Conservation (phyloP, 2,329 filamentous ascomycete species). For the Xylariaceae sp. region DNA sequence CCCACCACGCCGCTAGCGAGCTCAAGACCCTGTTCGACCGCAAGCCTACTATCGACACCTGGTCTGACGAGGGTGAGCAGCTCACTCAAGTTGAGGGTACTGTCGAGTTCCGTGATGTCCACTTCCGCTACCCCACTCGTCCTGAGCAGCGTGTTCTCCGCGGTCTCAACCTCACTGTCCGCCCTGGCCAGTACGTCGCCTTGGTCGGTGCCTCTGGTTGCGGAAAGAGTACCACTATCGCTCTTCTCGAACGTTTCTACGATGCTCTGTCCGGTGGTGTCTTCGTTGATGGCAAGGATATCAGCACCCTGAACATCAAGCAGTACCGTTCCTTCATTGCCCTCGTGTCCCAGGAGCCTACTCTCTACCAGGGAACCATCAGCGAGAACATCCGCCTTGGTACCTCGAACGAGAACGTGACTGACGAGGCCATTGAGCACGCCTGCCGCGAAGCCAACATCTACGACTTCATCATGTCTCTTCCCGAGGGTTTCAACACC, state of each 20-base stretch:
- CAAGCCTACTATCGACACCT: constrained; percentile 74
- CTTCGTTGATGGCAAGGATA: constrained; percentile 76
- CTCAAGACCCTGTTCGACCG: constrained; percentile 82
- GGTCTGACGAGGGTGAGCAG: constrained; percentile 63
- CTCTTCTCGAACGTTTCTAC: constrained; percentile 89
- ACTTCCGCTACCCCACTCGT: constrained; percentile 89
- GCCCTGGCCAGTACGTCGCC: constrained; percentile 77
- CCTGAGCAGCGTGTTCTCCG: constrained; percentile 88
- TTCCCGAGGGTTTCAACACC: constrained; percentile 81
- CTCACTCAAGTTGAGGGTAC: constrained; percentile 64
- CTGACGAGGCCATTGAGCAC: constrained; percentile 66
- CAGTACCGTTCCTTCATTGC: constrained; percentile 80
- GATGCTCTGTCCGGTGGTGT: constrained; percentile 77
- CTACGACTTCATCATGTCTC: constrained; percentile 81
- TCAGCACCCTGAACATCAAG: constrained; percentile 74
- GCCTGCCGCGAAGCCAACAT: constrained; percentile 90
- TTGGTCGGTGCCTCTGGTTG: constrained; percentile 92
- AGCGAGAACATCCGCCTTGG: constrained; percentile 85
- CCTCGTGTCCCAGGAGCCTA: constrained; percentile 90
- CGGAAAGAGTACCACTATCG: constrained; percentile 91
- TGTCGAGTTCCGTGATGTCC: constrained; percentile 86
- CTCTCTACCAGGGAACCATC: constrained; percentile 88
- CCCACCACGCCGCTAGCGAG: constrained; percentile 73
- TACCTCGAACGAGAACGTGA: constrained; percentile 58
- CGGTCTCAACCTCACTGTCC: constrained; percentile 68